Evolutionary conservation across 768 basidiomycete genomes (phyloP).

Genomic region (Suillus weaverae): DNA sequence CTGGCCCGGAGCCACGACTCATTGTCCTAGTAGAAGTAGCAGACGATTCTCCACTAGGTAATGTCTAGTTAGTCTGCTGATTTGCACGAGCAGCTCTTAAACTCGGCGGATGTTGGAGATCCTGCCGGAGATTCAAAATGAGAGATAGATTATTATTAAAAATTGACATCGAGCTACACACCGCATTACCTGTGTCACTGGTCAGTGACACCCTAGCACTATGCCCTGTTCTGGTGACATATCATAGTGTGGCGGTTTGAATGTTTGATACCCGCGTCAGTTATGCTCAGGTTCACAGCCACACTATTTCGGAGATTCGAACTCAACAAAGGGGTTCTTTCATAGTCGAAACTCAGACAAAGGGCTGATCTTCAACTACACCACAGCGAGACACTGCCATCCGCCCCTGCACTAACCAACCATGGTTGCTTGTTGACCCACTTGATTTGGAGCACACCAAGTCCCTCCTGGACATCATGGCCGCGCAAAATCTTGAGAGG

Average conservation of each 20-base stretch:
- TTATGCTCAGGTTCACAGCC: constrained; percentile 1
- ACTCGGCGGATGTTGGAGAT: not conserved
- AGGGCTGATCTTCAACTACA: constrained; percentile 54
- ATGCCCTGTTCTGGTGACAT: not conserved
- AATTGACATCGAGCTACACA: not conserved
- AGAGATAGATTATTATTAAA: not conserved
- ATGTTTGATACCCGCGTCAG: not conserved
- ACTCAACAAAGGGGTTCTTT: constrained; percentile 14
- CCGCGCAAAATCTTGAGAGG: constrained; percentile 95
- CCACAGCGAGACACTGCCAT: constrained; percentile 88
- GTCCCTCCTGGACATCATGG: constrained; percentile 80
- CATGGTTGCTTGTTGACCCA: constrained; percentile 93
- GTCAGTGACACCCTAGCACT: not conserved
- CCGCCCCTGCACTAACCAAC: constrained; percentile 91
- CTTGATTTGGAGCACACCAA: constrained; percentile 87
- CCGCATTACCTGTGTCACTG: not conserved
- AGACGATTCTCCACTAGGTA: not conserved
- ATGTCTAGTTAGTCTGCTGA: not conserved
- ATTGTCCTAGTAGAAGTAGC: not conserved
- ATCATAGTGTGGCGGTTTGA: not conserved
- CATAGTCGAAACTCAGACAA: constrained; percentile 29
- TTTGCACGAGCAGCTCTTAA: not conserved
- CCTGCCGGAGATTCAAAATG: not conserved
- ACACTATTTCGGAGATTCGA: not conserved
- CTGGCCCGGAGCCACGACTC: not conserved